These are phyloP conservation scores for Teratosphaeria gauchensis DNA, from an alignment of 2,329 filamentous ascomycete species.

Conservation along the genomic window DNA sequence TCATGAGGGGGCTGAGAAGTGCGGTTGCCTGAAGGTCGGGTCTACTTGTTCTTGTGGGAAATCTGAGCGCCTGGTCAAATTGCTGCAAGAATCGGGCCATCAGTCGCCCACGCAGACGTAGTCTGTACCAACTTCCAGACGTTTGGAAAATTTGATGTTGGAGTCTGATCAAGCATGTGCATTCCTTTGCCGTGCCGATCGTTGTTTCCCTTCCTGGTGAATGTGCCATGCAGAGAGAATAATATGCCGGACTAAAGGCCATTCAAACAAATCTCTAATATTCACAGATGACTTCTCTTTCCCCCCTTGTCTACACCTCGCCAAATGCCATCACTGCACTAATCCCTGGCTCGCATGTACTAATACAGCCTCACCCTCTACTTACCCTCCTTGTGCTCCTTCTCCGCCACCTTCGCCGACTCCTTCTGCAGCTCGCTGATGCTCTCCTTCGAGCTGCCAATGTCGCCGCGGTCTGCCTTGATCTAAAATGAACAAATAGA, in stretches of 20 bases:
- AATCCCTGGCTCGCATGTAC: background rate
- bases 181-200: no score
- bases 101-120: no score
- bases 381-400: constrained; percentile 11
- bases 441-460: constrained; percentile 17
- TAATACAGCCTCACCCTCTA: background rate
- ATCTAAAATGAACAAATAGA: constrained; percentile 12
- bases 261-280: background rate
- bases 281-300: background rate
- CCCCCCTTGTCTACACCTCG: background rate
- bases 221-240: background rate
- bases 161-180: no score
- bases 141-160: no score
- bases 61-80: no score
- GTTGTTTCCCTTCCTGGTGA: background rate
- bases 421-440: constrained; percentile 28
- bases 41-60: no score
- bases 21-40: no score
- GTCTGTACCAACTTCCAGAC: no score
- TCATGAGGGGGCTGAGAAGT: no score
- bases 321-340: background rate
- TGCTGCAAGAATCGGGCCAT: no score
- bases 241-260: background rate
- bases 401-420: constrained; percentile 22
- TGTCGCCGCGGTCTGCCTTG: constrained; percentile 28